Evolutionary conservation across 148 eudicot genomes (phyloP), one percentile per base, ranked within the genome.

Genomic region (Camellia sinensis): DNA sequence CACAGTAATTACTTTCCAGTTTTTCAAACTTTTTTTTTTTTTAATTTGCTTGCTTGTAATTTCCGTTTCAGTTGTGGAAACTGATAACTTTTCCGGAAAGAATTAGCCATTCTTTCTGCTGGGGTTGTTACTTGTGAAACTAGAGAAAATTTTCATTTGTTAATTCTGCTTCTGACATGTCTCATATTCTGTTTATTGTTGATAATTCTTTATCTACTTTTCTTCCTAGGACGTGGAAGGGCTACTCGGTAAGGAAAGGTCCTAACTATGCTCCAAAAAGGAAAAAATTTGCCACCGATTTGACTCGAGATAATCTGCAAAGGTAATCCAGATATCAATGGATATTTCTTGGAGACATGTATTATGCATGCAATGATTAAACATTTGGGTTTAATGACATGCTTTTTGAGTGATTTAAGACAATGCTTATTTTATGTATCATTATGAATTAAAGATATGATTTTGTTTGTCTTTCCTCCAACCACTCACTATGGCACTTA

Each of bases 241-340:
- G 98, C 66, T 92, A 92, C 83, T 89, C 93, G 7, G 87, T 96
- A 6, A 84, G 40, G 71, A 93, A 91, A 83, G 98, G 98, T 83
- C 91, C 95, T 75, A 91, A 93, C 6, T 96, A 96, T 89, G 92
- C 97, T 75, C 97, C 97, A 1, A 87, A 87, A 85, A 91, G 99
- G 82, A 91, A 83, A 86, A 92, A 90, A 81, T 88, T 84, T 60
- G 98, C 97, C 46, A 96, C 99, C 52, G 99, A 96, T 87, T 87
- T 96, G 82, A 92, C 91, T 63, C 91, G 97, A 75, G 99, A 96
- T 53, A 86, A 93, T 82, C 82, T 96, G 83, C 97, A 86, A 82
- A 93, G 94, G 98, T 95, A 93, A 73, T 77, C 61, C 65, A 74
- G 15, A 29, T 19, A 7, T 54, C 53, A 15, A 3, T 18, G 22